Evolutionary conservation across 1,139 yeast genomes (phyloP).

Genomic region (Kodamaea fungicola): DNA sequence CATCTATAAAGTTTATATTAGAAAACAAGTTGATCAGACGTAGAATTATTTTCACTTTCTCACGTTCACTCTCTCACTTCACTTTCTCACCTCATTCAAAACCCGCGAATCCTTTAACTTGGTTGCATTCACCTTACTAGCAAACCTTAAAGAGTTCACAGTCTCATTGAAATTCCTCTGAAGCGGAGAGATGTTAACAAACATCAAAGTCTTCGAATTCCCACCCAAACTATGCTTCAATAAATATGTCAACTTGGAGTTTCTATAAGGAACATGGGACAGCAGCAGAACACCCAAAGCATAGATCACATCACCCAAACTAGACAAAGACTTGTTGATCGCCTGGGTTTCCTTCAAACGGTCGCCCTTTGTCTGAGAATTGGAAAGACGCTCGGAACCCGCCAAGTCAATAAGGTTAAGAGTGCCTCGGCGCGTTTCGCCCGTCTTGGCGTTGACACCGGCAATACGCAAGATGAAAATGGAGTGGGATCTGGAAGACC

Average conservation of each 20-base stretch:
- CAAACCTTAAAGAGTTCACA: constrained; percentile 81
- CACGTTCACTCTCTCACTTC: too few relatives aligned
- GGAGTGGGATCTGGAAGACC: constrained; percentile 69
- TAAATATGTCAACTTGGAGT: constrained; percentile 70
- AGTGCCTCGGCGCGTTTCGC: constrained; percentile 53
- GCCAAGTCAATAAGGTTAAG: constrained; percentile 80
- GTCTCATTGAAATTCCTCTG: constrained; percentile 68
- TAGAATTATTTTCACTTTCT: not conserved
- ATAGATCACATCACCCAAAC: constrained; percentile 86
- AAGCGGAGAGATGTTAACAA: constrained; percentile 82
- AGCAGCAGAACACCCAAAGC: constrained; percentile 50
- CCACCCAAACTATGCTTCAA: constrained; percentile 85
- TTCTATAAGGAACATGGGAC: constrained; percentile 56
- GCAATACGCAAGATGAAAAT: constrained; percentile 64
- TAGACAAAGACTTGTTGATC: constrained; percentile 83
- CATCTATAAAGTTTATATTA: too few relatives aligned
- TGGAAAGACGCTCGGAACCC: constrained; percentile 81
- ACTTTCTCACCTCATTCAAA: too few relatives aligned
- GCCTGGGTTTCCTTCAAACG: constrained; percentile 84
- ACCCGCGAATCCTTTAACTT: constrained; percentile 19
- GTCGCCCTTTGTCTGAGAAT: constrained; percentile 76
- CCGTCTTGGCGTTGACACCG: constrained; percentile 54
- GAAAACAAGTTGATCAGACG: too few relatives aligned
- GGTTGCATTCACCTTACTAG: constrained; percentile 71
- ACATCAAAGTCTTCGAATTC: constrained; percentile 86